Base-by-base conservation (phyloP, 106 monocot species). In the Dioscorea dumetorum region DNA sequence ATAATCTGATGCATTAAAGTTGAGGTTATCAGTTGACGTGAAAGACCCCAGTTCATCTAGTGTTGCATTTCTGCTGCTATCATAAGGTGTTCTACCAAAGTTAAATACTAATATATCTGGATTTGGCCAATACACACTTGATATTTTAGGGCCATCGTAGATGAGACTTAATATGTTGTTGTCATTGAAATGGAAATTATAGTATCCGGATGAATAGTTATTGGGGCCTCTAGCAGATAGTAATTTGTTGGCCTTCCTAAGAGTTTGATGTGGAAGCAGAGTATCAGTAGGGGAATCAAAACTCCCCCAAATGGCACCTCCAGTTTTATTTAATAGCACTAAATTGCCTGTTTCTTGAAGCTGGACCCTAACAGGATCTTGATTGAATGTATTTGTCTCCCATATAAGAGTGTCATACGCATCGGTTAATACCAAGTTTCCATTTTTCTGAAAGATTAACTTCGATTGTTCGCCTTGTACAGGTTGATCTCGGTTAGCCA, bases 291-390 rank as follows among this genome's bases (percentile, higher is more conserved):
- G 71, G 24, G 24, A 61, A 1, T 19, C 50, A 50, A 71, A 60
- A 49, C 71, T 61, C 21, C 50, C 48, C 71, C 71, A 71, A 22
- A 71, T 50, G 18, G 24, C 61, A 34, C 50, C 22, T n/a, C 59
- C 70, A 1, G 41, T 17, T 10, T 20, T 2, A 59, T 70, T 48
- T 9, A 22, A 24, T 9, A 71, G 23, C 48, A 71, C 71, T 4
- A 71, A 60, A 17, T 71, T 71, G 9, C 71, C 71, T 5, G 61
- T 61, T 24, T 71, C 61, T 0, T 49, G 61, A 13, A 71, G 71
- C 23, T 60, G 16, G 15, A 18, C 71, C 8, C 15, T 23, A 1
- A 18, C 20, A 16, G 61, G 18, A 4, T 12, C 41, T 21, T 53
- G 52, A 22, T 22, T 17, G 71, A 4, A 49, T 23, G 61, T 61